Percentiles rank a stretch among this genome's conserved stretches.
Conservation (phyloP, 2,329 filamentous ascomycete genomes). For the Talaromyces sp. region DNA sequence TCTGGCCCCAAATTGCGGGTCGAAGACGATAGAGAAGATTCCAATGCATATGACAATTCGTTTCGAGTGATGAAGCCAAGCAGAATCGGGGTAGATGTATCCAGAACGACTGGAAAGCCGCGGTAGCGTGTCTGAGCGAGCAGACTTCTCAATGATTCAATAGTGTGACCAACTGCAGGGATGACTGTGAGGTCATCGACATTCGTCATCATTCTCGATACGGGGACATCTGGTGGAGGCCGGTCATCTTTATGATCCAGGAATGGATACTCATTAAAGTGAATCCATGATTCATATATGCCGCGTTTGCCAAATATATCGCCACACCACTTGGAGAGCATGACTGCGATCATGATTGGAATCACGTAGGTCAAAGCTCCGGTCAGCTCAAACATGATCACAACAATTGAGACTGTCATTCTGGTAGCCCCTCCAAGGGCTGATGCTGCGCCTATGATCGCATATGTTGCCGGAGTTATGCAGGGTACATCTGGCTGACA, state of each 20-base stretch:
- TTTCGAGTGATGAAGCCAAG: slow-evolving; percentile 92
- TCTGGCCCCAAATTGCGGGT: slow-evolving; percentile 57
- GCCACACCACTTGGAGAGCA: slow-evolving; percentile 97
- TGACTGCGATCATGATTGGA: slow-evolving; percentile 97
- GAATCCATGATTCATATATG: slow-evolving; percentile 98
- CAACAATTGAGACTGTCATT: slow-evolving; percentile 97
- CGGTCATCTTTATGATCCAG: slow-evolving; percentile 84
- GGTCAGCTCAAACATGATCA: slow-evolving; percentile 99
- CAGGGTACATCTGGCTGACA: slow-evolving; percentile 85
- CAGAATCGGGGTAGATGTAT: slow-evolving; percentile 71
- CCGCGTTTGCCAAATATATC: slow-evolving; percentile 89
- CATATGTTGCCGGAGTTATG: slow-evolving; percentile 91
- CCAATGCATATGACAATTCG: slow-evolving; percentile 79
- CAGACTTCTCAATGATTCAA: slow-evolving; percentile 67
- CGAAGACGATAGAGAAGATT: slow-evolving; percentile 51
- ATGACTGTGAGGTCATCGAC: slow-evolving; percentile 88
- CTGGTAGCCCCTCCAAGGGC: slow-evolving; percentile 90
- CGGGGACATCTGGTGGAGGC: slow-evolving; percentile 75
- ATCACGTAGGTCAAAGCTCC: slow-evolving; percentile 94
- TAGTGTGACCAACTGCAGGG: slow-evolving; percentile 81
- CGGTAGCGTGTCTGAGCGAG: slow-evolving; percentile 74
- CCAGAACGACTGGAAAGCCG: slow-evolving; percentile 85
- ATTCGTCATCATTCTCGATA: slow-evolving; percentile 86
- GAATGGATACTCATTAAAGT: slow-evolving; percentile 91
- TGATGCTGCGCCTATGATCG: slow-evolving; percentile 90